Evolutionary conservation across 2,329 filamentous ascomycete genomes (phyloP), one percentile per base, ranked within the genome.

Genomic region (Botrytis squamosa): DNA sequence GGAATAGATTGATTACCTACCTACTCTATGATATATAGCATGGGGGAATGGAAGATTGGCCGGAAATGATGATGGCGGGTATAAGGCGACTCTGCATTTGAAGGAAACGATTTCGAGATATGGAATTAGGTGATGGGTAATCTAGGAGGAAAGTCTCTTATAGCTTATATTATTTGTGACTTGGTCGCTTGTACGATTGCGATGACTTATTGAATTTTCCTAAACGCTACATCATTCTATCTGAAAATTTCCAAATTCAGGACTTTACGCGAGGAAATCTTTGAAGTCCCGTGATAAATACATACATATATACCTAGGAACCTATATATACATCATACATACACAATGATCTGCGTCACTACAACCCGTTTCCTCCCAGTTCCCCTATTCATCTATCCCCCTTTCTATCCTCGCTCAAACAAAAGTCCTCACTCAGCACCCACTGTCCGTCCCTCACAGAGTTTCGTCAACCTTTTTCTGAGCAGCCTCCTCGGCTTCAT

Each of bases 401-500:
- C 6, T 9, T 29, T 29, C 6, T 57, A 8, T 29, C 16, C n/a
- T 29, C n/a, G n/a, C 52, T 2, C 36, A 40, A 18, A 40, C 22
- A 22, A 2, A n/a, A n/a, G 3, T 38, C 7, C 4, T 29, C 25
- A 57, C 6, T 29, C 14, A 29, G 3, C 52, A 57, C n/a, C 14
- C n/a, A 57, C 3, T 57, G 7, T 36, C 33, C 1, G 12, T 40
- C 38, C 40, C 16, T 68, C 40, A 72, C 25, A 52, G 12, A 25
- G 22, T 18, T 18, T 59, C 49, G 4, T 16, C n/a, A 9, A n/a
- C 40, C 5, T 46, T 59, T n/a, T 46, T 9, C 46, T 38, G 36
- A 40, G 63, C 71, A 2, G 38, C 52, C 14, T 42, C 71, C 6
- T 72, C 49, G 2, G 71, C 71, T 16, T 72, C 40, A 72, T 60